Percentiles rank a stretch among this genome's conserved stretches.
These are phyloP conservation scores for Phytopythium oedochilum DNA, from an alignment of 352 stramenopile species.

Conservation along the genomic window DNA sequence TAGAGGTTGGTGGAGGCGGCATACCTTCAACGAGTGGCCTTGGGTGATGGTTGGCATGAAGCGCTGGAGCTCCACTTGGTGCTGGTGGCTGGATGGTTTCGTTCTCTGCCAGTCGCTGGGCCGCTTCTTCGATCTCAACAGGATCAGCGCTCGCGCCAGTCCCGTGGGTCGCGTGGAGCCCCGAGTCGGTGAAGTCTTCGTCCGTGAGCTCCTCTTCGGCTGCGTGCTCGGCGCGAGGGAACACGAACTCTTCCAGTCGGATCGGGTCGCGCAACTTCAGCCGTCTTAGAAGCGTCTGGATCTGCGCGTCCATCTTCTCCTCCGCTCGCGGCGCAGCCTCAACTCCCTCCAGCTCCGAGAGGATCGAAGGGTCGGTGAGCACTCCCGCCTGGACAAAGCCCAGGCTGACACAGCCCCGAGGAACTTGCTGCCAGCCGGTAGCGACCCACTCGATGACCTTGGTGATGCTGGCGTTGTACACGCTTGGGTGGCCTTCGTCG, in stretches of 20 bases:
- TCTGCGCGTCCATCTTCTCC: constrained; percentile 49
- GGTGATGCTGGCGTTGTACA: constrained; percentile 38
- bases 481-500: constrained; percentile 26
- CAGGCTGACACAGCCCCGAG: constrained; percentile 38
- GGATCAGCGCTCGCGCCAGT: constrained; percentile 26
- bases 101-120: constrained; percentile 15
- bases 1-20: not conserved
- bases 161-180: constrained; percentile 37
- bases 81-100: constrained; percentile 9
- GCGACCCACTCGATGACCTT: constrained; percentile 62
- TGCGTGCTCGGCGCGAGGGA: constrained; percentile 33
- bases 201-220: constrained; percentile 53
- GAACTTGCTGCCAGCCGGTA: constrained; percentile 48
- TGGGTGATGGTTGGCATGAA: not conserved
- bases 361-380: not conserved
- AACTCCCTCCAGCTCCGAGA: not conserved
- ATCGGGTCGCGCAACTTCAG: constrained; percentile 42
- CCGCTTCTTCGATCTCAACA: constrained; percentile 14
- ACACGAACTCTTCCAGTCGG: constrained; percentile 49
- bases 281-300: constrained; percentile 41
- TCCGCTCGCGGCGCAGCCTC: constrained; percentile 16
- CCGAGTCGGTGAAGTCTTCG: constrained; percentile 66
- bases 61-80: not conserved
- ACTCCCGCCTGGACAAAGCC: constrained; percentile 42
- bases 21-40: not conserved